Evolutionary conservation across 192 early-diverging fungal genomes (phyloP).

Genomic region (Entomortierella beljakovae): DNA sequence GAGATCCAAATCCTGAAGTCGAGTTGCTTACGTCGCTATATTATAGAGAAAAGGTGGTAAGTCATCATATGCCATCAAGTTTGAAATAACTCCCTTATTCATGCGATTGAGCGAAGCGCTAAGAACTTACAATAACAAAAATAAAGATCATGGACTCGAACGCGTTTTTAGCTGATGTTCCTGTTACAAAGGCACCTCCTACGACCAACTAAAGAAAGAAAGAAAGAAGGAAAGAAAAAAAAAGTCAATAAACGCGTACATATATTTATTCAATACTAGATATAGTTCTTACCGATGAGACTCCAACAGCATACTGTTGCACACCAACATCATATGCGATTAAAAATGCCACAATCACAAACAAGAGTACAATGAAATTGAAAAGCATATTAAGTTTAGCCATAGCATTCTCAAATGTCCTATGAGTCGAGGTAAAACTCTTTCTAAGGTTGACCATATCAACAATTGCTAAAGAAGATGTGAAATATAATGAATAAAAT

Average conservation of each 20-base stretch:
- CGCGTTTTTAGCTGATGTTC: constrained; percentile 47
- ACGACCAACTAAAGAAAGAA: constrained; percentile 19
- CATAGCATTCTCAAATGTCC: constrained; percentile 50
- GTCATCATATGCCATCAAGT: too few relatives aligned
- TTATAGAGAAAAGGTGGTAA: too few relatives aligned
- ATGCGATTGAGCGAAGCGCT: too few relatives aligned
- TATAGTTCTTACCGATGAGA: constrained; percentile 45
- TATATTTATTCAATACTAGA: too few relatives aligned
- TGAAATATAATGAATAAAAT: neutral
- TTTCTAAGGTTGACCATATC: constrained; percentile 47
- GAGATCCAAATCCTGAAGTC: too few relatives aligned
- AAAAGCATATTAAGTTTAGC: constrained; percentile 44
- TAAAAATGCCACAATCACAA: constrained; percentile 34
- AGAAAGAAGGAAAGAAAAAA: neutral
- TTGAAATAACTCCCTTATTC: too few relatives aligned
- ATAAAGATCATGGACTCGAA: constrained; percentile 52
- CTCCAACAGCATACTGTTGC: constrained; percentile 44
- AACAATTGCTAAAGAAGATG: constrained; percentile 20
- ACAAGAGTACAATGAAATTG: constrained; percentile 24
- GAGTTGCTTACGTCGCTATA: constrained; percentile 27
- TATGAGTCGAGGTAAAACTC: constrained; percentile 43
- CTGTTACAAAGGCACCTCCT: constrained; percentile 45
- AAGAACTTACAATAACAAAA: constrained; percentile 40
- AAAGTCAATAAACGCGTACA: neutral
- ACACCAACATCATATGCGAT: constrained; percentile 38